These are phyloP conservation scores for Vigna trinervia DNA, from an alignment of 306 rosid species.

Conservation along the genomic window DNA sequence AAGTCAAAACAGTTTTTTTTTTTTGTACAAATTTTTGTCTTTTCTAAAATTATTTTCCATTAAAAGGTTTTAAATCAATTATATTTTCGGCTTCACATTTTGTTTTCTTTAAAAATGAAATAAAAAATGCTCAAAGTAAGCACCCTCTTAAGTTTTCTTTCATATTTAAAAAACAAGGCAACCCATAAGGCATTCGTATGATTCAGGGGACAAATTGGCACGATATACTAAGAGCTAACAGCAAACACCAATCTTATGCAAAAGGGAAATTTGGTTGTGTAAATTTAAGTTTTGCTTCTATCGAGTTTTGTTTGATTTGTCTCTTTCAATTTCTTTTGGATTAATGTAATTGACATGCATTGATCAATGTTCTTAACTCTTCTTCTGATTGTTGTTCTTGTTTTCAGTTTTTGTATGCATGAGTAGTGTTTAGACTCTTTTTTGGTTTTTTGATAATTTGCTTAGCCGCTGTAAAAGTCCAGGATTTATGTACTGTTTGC, in stretches of 20 bases:
- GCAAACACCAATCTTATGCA: background rate
- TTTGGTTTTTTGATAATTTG: no score
- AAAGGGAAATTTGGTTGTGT: background rate
- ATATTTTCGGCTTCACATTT: no score
- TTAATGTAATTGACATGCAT: conserved; percentile 6
- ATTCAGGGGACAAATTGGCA: conserved; percentile 14
- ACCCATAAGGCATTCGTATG: background rate
- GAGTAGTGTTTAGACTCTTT: no score
- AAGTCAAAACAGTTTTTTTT: no score
- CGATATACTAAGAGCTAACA: background rate
- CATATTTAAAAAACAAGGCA: background rate
- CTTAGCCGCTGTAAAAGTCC: no score
- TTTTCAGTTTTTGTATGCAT: no score
- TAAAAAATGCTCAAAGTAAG: no score
- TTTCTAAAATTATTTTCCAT: no score
- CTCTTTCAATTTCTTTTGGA: background rate
- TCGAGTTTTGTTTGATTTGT: background rate
- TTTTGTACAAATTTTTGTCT: no score
- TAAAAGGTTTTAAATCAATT: no score
- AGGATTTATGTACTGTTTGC: background rate
- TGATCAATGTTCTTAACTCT: background rate
- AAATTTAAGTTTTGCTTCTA: background rate
- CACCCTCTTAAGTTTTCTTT: background rate
- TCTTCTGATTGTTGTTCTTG: conserved; percentile 30
- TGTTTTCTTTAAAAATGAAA: no score